Evolutionary conservation across 2,329 filamentous ascomycete species (phyloP).

Genomic region (Neocatenulostroma microsporum): DNA sequence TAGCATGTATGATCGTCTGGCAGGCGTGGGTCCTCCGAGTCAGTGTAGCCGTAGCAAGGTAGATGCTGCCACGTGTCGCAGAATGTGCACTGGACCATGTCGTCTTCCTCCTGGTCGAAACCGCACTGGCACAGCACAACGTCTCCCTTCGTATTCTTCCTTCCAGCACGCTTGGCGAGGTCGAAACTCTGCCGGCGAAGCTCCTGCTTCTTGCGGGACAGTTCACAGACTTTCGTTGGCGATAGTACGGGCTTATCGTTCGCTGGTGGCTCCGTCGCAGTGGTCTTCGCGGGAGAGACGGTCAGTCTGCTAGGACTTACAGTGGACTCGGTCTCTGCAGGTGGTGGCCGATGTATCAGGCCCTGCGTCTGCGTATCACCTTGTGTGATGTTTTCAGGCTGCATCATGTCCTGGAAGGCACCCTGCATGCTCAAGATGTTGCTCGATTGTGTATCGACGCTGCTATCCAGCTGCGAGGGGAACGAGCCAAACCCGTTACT

Average conservation of each 20-base stretch:
- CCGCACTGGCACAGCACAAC: conserved; percentile 37
- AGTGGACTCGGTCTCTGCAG: conserved; percentile 3
- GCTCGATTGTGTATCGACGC: too few relatives aligned
- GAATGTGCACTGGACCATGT: conserved; percentile 40
- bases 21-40: conserved; percentile 31
- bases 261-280: background rate
- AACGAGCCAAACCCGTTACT: too few relatives aligned
- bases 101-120: conserved; percentile 30
- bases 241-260: conserved; percentile 6
- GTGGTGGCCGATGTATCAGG: background rate
- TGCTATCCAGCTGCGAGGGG: too few relatives aligned
- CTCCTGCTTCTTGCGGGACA: conserved; percentile 7
- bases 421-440: conserved; percentile 16
- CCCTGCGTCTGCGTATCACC: conserved; percentile 27
- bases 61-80: conserved; percentile 41
- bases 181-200: conserved; percentile 13
- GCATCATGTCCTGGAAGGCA: conserved; percentile 21
- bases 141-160: conserved; percentile 10
- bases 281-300: background rate
- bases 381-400: conserved; percentile 23
- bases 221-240: conserved; percentile 5
- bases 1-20: conserved; percentile 41
- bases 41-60: conserved; percentile 40
- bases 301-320: background rate
- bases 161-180: conserved; percentile 11